Evolutionary conservation across 164 flowering plant species (phyloP).

Genomic region (Macadamia tetraphylla): DNA sequence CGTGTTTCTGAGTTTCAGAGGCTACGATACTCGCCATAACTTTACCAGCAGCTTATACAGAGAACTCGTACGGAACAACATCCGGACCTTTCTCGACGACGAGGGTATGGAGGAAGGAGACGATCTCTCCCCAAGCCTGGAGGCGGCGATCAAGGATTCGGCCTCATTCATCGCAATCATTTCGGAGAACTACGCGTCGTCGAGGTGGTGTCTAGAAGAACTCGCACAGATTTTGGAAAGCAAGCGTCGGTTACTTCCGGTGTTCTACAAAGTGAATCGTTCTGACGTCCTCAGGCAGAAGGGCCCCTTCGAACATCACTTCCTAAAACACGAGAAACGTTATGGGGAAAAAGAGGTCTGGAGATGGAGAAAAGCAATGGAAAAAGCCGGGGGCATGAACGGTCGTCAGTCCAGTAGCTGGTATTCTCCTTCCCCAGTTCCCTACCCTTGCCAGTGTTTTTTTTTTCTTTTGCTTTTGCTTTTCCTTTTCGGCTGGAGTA

Average conservation of each 20-base stretch:
- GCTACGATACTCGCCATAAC: constrained; percentile 11
- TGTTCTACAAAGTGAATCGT: constrained; percentile 37
- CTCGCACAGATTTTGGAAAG: constrained; percentile 23
- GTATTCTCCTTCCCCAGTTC: not conserved
- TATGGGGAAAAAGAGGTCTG: constrained; percentile 8
- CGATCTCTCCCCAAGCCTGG: constrained; percentile 18
- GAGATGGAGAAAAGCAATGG: constrained; percentile 33
- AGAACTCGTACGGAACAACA: constrained; percentile 1
- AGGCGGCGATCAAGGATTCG: constrained; percentile 35
- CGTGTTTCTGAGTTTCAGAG: constrained; percentile 28
- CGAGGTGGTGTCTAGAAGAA: constrained; percentile 38
- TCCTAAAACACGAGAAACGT: constrained; percentile 3
- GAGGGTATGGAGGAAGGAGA: constrained; percentile 16
- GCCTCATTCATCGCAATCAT: constrained; percentile 26
- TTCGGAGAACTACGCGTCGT: constrained; percentile 29
- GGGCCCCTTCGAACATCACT: constrained; percentile 12
- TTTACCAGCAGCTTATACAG: constrained; percentile 11
- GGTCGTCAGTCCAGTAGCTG: constrained; percentile 19
- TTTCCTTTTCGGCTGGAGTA: no score
- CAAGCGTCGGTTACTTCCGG: constrained; percentile 28
- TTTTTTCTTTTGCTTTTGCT: no score
- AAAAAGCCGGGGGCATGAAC: constrained; percentile 20
- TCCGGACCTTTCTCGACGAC: constrained; percentile 16
- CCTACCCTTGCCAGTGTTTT: no score
- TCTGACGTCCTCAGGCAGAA: constrained; percentile 22